phyloP scores from a whole-genome alignment of 1,139 yeast genomes.

The Yamadazyma atmosphaerica region DNA sequence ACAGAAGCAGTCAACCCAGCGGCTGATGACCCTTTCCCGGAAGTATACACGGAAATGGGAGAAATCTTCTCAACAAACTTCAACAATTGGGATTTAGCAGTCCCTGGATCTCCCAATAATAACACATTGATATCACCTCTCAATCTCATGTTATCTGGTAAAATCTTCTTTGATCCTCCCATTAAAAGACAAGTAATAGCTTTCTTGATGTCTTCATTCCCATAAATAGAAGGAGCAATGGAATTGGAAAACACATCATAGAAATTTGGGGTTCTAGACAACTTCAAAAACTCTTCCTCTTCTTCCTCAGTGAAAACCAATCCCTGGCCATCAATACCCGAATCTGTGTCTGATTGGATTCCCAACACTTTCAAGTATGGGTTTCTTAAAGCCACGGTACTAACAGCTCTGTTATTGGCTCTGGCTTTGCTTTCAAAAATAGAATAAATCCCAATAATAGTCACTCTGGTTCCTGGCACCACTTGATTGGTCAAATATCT shows the following conservation, averaged over 20 bases:
- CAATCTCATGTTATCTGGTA: slow-evolving; percentile 95
- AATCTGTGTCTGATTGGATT: slow-evolving; percentile 78
- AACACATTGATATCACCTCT: slow-evolving; percentile 97
- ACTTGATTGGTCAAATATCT: slow-evolving; percentile 86
- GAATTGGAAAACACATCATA: slow-evolving; percentile 84
- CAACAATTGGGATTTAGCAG: slow-evolving; percentile 93
- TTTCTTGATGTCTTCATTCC: slow-evolving; percentile 88
- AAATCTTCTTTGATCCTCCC: slow-evolving; percentile 90
- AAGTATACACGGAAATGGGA: slow-evolving; percentile 93
- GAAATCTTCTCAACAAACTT: slow-evolving; percentile 94
- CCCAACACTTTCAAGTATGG: slow-evolving; percentile 91
- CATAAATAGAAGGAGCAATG: slow-evolving; percentile 96
- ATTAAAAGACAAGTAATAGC: slow-evolving; percentile 88
- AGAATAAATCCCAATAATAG: slow-evolving; percentile 88
- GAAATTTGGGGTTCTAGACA: slow-evolving; percentile 81
- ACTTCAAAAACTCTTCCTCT: slow-evolving; percentile 81
- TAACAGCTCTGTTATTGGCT: slow-evolving; percentile 22
- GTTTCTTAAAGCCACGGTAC: slow-evolving; percentile 83
- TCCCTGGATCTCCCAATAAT: slow-evolving; percentile 96
- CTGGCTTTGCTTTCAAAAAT: slow-evolving; percentile 74
- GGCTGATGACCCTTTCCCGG: slow-evolving; percentile 99
- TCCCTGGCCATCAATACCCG: slow-evolving; percentile 60
- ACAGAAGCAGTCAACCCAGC: slow-evolving; percentile 99
- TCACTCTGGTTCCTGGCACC: slow-evolving; percentile 94
- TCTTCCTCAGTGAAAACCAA: slow-evolving; percentile 86